phyloP scores from a whole-genome alignment of 768 basidiomycete species.

The Xerocomellus dryophilus region DNA sequence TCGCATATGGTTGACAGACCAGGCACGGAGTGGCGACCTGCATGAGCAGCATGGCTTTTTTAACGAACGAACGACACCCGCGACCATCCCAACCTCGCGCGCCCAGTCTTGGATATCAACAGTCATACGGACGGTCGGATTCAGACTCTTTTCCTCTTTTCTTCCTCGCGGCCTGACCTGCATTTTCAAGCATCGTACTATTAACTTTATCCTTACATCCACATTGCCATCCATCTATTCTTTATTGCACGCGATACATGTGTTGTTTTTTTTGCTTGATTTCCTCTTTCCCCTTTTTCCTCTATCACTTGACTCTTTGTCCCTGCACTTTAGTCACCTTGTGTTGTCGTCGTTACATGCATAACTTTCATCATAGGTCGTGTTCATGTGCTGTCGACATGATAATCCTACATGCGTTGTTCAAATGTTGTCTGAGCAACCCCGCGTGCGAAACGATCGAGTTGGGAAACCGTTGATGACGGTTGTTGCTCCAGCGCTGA shows the following conservation, averaged over 20 bases:
- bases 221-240: not conserved
- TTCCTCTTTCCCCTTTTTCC: not conserved
- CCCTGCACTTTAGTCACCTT: not conserved
- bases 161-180: not conserved
- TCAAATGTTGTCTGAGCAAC: not conserved
- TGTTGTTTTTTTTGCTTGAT: not conserved
- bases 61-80: not conserved
- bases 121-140: conserved; percentile 12
- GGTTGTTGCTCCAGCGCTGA: too few relatives aligned
- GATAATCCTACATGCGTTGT: conserved; percentile 7
- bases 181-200: conserved; percentile 19
- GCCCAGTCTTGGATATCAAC: conserved; percentile 11
- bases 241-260: not conserved
- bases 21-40: conserved; percentile 38
- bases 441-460: not conserved
- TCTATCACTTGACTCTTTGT: not conserved
- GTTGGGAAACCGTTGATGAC: not conserved
- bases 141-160: not conserved
- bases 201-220: conserved; percentile 15
- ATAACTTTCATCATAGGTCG: not conserved
- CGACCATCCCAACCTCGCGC: not conserved
- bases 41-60: conserved; percentile 25
- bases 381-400: conserved; percentile 8
- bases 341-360: conserved; percentile 10
- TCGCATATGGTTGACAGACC: conserved; percentile 44